phyloP scores from a whole-genome alignment of 306 rosid genomes.

The Trifolium dubium region DNA sequence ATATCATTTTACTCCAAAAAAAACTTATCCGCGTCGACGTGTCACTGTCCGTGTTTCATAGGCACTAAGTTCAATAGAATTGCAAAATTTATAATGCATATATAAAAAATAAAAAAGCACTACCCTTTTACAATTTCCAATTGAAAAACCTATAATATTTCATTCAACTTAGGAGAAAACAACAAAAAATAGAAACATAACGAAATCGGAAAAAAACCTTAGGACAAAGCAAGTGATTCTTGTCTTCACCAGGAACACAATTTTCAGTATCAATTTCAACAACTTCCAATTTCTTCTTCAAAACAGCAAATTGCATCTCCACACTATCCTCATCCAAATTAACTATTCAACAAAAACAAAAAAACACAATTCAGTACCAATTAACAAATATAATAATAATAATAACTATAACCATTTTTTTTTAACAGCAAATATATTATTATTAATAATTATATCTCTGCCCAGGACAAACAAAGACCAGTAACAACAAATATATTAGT shows the following conservation, averaged over 20 bases:
- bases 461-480: neutral
- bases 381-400: too few species aligned
- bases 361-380: too few species aligned
- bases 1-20: too few species aligned
- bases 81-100: conserved; percentile 1
- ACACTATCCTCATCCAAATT: conserved; percentile 44
- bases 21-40: too few species aligned
- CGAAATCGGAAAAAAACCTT: conserved; percentile 44
- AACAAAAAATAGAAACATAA: neutral
- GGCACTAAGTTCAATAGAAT: neutral
- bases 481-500: too few species aligned
- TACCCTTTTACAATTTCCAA: neutral
- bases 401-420: too few species aligned
- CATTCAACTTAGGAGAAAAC: conserved; percentile 20
- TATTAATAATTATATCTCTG: too few species aligned
- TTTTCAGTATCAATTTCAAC: conserved; percentile 55
- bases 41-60: too few species aligned
- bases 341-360: conserved; percentile 42
- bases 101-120: conserved; percentile 1
- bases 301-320: conserved; percentile 30
- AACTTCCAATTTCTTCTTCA: conserved; percentile 59
- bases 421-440: too few species aligned
- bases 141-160: neutral
- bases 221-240: conserved; percentile 66
- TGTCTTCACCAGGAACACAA: conserved; percentile 65